Percentiles rank a stretch among this genome's conserved stretches.
These are phyloP conservation scores for Withania somnifera DNA, from an alignment of 305 asterid genomes.

Conservation along the genomic window DNA sequence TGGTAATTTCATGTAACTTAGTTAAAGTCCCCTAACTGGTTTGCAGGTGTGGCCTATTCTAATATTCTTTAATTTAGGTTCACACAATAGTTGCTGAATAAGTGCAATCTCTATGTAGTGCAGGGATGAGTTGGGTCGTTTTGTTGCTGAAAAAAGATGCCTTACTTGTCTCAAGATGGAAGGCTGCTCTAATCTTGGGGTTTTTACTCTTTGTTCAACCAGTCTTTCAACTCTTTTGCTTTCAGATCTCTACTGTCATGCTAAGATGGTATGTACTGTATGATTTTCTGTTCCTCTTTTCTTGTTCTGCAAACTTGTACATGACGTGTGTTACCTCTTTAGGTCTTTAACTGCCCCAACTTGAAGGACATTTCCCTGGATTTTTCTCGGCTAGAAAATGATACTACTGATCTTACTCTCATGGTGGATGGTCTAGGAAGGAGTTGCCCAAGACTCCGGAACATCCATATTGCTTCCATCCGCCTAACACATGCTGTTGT, in stretches of 20 bases:
- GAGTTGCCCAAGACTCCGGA: slow-evolving; percentile 76
- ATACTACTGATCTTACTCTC: slow-evolving; percentile 54
- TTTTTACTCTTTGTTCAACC: slow-evolving; percentile 48
- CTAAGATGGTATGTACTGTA: slow-evolving; percentile 57
- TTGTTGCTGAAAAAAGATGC: slow-evolving; percentile 63
- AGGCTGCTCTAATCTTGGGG: slow-evolving; percentile 79
- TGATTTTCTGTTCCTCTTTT: background rate
- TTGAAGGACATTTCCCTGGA: slow-evolving; percentile 73
- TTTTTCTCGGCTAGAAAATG: slow-evolving; percentile 77
- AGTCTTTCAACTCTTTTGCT: slow-evolving; percentile 75
- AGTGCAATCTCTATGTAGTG: background rate
- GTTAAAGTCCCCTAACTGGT: background rate
- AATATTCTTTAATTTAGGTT: background rate
- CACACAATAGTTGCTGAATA: background rate
- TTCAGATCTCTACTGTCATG: slow-evolving; percentile 73
- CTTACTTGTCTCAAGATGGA: slow-evolving; percentile 84
- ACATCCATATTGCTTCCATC: slow-evolving; percentile 69
- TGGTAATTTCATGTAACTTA: background rate
- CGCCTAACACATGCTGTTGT: slow-evolving; percentile 73
- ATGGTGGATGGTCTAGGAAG: slow-evolving; percentile 64
- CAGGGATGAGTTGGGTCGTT: slow-evolving; percentile 91
- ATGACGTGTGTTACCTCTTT: background rate
- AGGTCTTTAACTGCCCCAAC: slow-evolving; percentile 82
- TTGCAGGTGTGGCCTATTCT: background rate
- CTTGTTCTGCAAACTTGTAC: background rate